Evolutionary conservation across 75 land plant genomes (phyloP), one percentile per base, ranked within the genome.

Genomic region (Pseudotsuga menziesii): DNA sequence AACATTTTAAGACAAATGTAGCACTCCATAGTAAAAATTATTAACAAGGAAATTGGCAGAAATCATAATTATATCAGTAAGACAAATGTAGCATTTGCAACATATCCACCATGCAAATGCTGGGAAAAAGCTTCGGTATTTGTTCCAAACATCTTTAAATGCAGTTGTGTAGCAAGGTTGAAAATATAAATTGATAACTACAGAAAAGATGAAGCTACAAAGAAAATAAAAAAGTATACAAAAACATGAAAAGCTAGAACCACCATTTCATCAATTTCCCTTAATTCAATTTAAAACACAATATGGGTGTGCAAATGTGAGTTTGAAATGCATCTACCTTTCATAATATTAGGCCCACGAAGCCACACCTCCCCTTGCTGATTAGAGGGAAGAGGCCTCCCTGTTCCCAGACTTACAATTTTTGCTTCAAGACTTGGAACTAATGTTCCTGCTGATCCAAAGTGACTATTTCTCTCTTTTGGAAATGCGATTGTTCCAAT

Each of bases 331-430:
- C 44, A 67, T 27, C 14, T 76, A 94, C 97, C 95, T 90, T 80
- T 75, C 98, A 92, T 94, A 69, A 94, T 80, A 57, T 87, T 90
- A n/a, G 88, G 87, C 57, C 98, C 98, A 35, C 93, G 82, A 39
- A 92, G 72, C 87, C 95, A 94, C 56, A 94, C 74, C 75, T 94
- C 98, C 20, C 98, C 98, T 12, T 67, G 13, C 9, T 90, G 82
- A 44, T 82, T 80, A 19, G 95, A 89, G 27, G 98, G 95, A 52
- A 90, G 88, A 84, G 90, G 85, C 61, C 84, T 83, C 58, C 80
- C 48, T 4, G 78, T 83, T 1, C 86, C 88, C 11, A 81, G 73
- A 62, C 76, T 76, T 1, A 87, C 56, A 22, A 94, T 85, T 79
- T 85, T 91, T 12, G 86, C 78, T 70, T 92, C 95, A 60, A 90